Conservation (phyloP, 495 filamentous ascomycete species). For the Neurospora sublineolata region DNA sequence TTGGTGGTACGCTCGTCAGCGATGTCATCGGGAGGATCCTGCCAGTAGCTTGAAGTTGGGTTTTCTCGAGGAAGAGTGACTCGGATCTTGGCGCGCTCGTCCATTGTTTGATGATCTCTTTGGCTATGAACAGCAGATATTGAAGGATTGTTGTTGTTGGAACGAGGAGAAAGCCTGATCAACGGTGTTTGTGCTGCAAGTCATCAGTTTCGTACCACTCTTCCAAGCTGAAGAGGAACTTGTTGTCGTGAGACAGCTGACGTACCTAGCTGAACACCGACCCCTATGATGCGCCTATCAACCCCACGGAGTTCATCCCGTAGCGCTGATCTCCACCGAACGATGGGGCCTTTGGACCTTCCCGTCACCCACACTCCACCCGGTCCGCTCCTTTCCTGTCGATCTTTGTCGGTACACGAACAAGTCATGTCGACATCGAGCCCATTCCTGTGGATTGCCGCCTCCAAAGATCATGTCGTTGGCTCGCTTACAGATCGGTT, state of each 20-base stretch:
- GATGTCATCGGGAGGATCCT: conserved; percentile 47
- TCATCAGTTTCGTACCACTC: background rate
- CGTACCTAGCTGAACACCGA: background rate
- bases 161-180: background rate
- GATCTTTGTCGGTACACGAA: background rate
- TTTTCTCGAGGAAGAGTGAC: conserved; percentile 40
- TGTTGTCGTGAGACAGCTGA: background rate
- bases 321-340: background rate
- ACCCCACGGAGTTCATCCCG: background rate
- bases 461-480: background rate
- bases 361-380: background rate
- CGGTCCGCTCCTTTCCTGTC: background rate
- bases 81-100: conserved; percentile 31
- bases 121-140: background rate
- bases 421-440: background rate
- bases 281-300: background rate
- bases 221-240: background rate
- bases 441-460: background rate
- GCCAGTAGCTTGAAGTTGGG: conserved; percentile 63
- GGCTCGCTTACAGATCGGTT: background rate
- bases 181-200: background rate
- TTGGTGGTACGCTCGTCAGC: conserved; percentile 40
- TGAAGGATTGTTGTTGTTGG: background rate
- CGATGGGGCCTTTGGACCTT: background rate
- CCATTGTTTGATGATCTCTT: conserved; percentile 20